Percentiles rank a stretch among this genome's conserved stretches.
Evolutionary conservation across 192 early-diverging fungal genomes (phyloP).

Genomic region (Coemansia brasiliensis): DNA sequence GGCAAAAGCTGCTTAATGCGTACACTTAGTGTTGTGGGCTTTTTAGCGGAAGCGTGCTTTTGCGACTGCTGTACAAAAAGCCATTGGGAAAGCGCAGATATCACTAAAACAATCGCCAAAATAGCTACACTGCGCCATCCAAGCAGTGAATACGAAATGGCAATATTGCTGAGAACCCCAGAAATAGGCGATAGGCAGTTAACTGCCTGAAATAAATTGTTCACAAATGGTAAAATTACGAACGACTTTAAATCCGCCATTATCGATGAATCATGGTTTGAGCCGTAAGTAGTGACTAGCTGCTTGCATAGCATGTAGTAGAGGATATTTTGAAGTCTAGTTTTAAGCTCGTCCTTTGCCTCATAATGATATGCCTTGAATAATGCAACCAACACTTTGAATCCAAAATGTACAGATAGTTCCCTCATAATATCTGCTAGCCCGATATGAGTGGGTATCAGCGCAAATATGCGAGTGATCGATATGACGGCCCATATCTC

Average conservation of each 20-base stretch:
- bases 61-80: slow-evolving; percentile 11
- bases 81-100: slow-evolving; percentile 13
- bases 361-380: slow-evolving; percentile 1
- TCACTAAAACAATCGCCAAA: not conserved
- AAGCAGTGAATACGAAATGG: slow-evolving; percentile 15
- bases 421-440: not conserved
- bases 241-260: slow-evolving; percentile 4
- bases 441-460: not conserved
- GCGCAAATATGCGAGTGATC: slow-evolving; percentile 14
- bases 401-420: not conserved
- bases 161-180: slow-evolving; percentile 15
- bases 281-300: slow-evolving; percentile 11
- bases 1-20: slow-evolving; percentile 25
- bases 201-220: slow-evolving; percentile 6
- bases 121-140: slow-evolving; percentile 9
- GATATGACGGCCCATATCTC: slow-evolving; percentile 15
- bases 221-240: slow-evolving; percentile 14
- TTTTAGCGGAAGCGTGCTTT: not conserved
- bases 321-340: slow-evolving; percentile 9
- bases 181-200: not conserved
- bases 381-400: slow-evolving; percentile 4
- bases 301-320: slow-evolving; percentile 12
- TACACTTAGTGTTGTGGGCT: slow-evolving; percentile 12
- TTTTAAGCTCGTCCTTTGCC: not conserved
- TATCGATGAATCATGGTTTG: slow-evolving; percentile 1